Evolutionary conservation across 139 green algal genomes (phyloP), one percentile per base, ranked within the genome.

Genomic region (Micractinium sp.): DNA sequence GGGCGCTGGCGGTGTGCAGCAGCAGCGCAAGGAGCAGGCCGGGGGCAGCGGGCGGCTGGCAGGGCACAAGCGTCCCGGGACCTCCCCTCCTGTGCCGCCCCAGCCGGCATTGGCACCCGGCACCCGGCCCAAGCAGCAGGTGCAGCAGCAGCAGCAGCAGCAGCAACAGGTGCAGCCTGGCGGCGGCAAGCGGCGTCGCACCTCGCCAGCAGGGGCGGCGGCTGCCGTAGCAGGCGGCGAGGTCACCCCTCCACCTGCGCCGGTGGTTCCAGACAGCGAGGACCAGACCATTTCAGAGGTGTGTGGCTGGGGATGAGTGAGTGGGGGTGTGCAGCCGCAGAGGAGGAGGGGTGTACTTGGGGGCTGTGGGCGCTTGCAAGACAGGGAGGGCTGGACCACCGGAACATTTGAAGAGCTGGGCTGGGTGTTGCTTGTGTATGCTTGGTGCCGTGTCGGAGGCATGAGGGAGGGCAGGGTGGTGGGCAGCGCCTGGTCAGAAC

Each of bases 261-360:
- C 47, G 15, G 23, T 29, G 38, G 31, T 80, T 4, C 66, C n/a
- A 0, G 85, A 88, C 85, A 88, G 85, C 47, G 85, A 88, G 71
- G 85, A 88, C n/a, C 85, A 88, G n/a, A 81, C 85, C 41, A 53
- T 88, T 9, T 61, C 85, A 5, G 85, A 88, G 67, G 83, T 81
- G 63, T 22, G 82, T 1, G 56, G 81, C 47, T 5, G 47, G 47
- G 47, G 47, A 56, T 56, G 47, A 56, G 47, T 56, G 47, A 9
- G n/a, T n/a, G n/a, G n/a, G n/a, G n/a, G n/a, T n/a, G n/a, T n/a
- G n/a, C n/a, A n/a, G n/a, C n/a, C n/a, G n/a, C n/a, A n/a, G n/a
- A n/a, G n/a, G n/a, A n/a, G n/a, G n/a, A n/a, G n/a, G n/a, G n/a
- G n/a, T n/a, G n/a, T n/a, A n/a, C n/a, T n/a, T n/a, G n/a, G n/a